phyloP scores from a whole-genome alignment of 2,329 filamentous ascomycete species.

The Rachicladosporium sp. region DNA sequence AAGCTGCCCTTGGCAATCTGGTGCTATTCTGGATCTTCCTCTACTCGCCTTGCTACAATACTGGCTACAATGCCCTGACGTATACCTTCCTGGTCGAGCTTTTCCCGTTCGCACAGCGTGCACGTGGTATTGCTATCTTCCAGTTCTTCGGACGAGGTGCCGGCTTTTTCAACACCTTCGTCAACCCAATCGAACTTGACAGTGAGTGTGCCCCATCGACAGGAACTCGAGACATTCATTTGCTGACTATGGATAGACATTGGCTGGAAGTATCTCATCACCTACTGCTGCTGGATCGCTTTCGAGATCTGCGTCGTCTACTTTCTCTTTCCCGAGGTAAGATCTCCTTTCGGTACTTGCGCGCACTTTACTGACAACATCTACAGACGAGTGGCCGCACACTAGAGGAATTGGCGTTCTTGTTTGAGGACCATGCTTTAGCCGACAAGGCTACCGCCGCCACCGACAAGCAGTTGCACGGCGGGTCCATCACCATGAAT shows the following conservation, averaged over 20 bases:
- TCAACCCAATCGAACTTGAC: conserved; percentile 36
- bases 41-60: conserved; percentile 49
- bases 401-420: conserved; percentile 35
- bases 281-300: conserved; percentile 31
- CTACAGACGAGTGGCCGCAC: conserved; percentile 24
- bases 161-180: conserved; percentile 38
- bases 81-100: conserved; percentile 51
- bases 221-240: no score
- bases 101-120: conserved; percentile 45
- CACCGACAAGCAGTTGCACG: conserved; percentile 4
- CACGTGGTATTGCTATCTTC: conserved; percentile 47
- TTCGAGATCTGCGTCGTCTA: conserved; percentile 33
- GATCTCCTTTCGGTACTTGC: no score
- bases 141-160: conserved; percentile 42
- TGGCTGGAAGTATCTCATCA: conserved; percentile 10
- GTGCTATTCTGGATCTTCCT: conserved; percentile 48
- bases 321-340: conserved; percentile 34
- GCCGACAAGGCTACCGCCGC: conserved; percentile 8
- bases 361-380: no score
- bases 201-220: conserved; percentile 4
- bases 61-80: conserved; percentile 55
- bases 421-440: conserved; percentile 15
- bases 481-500: background rate
- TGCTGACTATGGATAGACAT: no score
- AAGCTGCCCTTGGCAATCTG: conserved; percentile 25